phyloP scores from a whole-genome alignment of 305 asterid genomes.

The Fraxinus nigra region DNA sequence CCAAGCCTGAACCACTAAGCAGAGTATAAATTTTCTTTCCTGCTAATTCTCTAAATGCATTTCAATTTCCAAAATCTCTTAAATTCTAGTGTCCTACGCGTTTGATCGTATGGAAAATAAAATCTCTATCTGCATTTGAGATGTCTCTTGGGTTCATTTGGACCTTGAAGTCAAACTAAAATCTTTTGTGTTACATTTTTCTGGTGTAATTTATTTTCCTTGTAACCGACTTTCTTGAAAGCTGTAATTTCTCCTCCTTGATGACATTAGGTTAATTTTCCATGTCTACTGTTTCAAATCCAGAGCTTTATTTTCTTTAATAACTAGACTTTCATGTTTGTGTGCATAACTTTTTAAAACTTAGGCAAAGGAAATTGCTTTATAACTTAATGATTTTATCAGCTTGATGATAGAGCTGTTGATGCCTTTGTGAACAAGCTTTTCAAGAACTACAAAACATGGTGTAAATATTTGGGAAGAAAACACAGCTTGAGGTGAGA shows the following conservation, averaged over 20 bases:
- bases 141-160: constrained; percentile 7
- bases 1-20: constrained; percentile 84
- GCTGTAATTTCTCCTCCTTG: constrained; percentile 14
- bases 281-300: not conserved
- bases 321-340: constrained; percentile 9
- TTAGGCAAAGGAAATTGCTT: constrained; percentile 22
- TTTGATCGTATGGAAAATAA: constrained; percentile 9
- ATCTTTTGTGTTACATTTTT: constrained; percentile 2
- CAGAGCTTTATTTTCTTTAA: not conserved
- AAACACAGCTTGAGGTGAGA: constrained; percentile 91
- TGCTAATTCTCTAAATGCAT: constrained; percentile 20
- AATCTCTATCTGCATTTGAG: constrained; percentile 18
- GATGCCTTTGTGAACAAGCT: constrained; percentile 87
- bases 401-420: constrained; percentile 98
- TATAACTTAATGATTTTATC: constrained; percentile 15
- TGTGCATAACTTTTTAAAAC: constrained; percentile 10
- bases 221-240: constrained; percentile 6
- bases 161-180: constrained; percentile 13
- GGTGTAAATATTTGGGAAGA: constrained; percentile 96
- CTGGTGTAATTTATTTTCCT: constrained; percentile 1
- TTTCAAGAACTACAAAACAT: constrained; percentile 96
- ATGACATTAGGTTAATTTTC: not conserved
- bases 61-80: constrained; percentile 13
- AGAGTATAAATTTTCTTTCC: constrained; percentile 45
- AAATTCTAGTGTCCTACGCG: constrained; percentile 12